Evolutionary conservation across 345 rosid species (phyloP), one percentile per base, ranked within the genome.

Genomic region (Dovyalis caffra): DNA sequence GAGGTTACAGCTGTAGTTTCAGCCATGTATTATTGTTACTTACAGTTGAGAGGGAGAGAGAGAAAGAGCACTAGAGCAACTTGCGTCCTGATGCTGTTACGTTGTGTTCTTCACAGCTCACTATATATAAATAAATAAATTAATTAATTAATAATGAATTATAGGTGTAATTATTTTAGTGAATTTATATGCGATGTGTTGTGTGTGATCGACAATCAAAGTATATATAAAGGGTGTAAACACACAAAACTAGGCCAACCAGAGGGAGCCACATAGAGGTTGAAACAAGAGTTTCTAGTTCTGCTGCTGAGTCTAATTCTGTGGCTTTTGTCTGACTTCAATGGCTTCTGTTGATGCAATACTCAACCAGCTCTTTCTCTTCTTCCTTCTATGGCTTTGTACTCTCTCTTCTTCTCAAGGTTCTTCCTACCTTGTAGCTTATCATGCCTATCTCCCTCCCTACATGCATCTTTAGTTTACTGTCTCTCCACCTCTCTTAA

Each of bases 241-340:
- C 64, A 73, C 81, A 68, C 40, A 74, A 58, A 65, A 65, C 40
- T 69, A 64, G 82, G 31, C 83, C 76, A 79, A 71, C 82, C 76
- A 66, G 73, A n/a, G 37, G 28, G 3, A 75, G 76, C 76, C 79
- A 67, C 73, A 66, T 75, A 67, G 70, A 71, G 69, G 37, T 12
- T 14, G 56, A 37, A 65, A 40, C 40, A 26, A 31, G 8, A 47
- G 29, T n/a, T 47, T 53, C 38, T 8, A 16, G 67, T 29, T 8
- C n/a, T 56, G 20, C 66, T 49, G 26, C 25, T n/a, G 76, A 9
- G n/a, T 43, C 8, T 16, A 11, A 4, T 4, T 29, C 64, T 20
- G 9, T 53, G 58, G 4, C n/a, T 63, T 23, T 26, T 57, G 29
- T 49, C 76, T 40, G 64, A 31, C 62, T 64, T 75, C 79, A 45